phyloP scores from a whole-genome alignment of 2,329 filamentous ascomycete genomes.

The Fusarium nurragi region DNA sequence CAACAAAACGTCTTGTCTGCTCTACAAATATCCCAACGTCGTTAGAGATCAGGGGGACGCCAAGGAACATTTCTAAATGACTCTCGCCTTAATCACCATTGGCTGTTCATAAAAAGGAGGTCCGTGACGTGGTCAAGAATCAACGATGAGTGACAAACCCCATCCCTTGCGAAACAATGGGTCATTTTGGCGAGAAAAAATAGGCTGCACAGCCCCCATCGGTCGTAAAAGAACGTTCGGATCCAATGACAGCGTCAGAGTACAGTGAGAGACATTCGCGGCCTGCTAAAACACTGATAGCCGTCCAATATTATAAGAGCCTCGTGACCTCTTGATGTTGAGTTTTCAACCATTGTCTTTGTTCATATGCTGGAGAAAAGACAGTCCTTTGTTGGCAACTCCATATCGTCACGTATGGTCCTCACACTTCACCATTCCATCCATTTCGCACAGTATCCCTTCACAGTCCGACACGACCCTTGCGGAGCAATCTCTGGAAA shows the following conservation, averaged over 20 bases:
- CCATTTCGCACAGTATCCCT: slow-evolving; percentile 25
- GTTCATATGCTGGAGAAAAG: background rate
- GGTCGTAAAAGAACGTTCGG: slow-evolving; percentile 8
- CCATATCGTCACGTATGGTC: background rate
- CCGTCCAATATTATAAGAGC: slow-evolving; percentile 29
- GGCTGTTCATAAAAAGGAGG: slow-evolving; percentile 32
- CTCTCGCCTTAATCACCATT: slow-evolving; percentile 33
- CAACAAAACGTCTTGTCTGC: background rate
- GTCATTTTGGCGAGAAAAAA: slow-evolving; percentile 16
- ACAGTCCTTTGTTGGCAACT: background rate
- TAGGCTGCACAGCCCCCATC: slow-evolving; percentile 31
- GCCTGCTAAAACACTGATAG: background rate
- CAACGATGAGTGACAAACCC: slow-evolving; percentile 23
- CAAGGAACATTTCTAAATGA: slow-evolving; percentile 26
- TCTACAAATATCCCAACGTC: background rate
- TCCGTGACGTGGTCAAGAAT: slow-evolving; percentile 40
- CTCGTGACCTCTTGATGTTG: background rate
- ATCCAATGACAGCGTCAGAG: slow-evolving; percentile 26
- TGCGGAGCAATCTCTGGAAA: slow-evolving; percentile 28
- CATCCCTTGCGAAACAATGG: slow-evolving; percentile 34
- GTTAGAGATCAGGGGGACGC: slow-evolving; percentile 13
- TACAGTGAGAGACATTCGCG: background rate
- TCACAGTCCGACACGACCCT: slow-evolving; percentile 29
- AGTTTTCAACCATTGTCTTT: background rate
- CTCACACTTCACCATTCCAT: slow-evolving; percentile 1